Evolutionary conservation across 352 stramenopile genomes (phyloP), one percentile per base, ranked within the genome.

Genomic region (Phytopythium delawarense): DNA sequence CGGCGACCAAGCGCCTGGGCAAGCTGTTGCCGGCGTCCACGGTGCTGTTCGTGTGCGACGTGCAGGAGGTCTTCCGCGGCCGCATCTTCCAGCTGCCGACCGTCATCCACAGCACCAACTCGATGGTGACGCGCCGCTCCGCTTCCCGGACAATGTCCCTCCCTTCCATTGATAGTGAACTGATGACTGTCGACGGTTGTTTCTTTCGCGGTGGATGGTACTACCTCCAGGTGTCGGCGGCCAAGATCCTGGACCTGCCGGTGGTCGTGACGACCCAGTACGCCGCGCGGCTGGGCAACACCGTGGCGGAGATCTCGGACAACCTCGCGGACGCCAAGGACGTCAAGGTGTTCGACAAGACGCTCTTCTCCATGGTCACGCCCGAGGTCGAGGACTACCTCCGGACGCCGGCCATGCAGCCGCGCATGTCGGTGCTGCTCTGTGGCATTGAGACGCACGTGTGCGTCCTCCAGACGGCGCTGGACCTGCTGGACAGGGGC

Each of bases 331-430:
- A 73, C 44, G 65, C 74, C 46, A 61, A 72, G 28, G 69, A 74
- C 54, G 63, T 80, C 42, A 84, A 82, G 30, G 79, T 92, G 5
- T 98, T 98, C 63, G 92, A 98, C 79, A 99, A 99, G 85, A 99
- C 96, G 71, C 81, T 96, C 59, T 99, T 99, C 76, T 98, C 90
- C 18, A 99, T 99, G 97, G 73, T 98, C 44, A 98, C 96, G n/a
- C 72, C 81, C 28, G 95, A 99, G 62, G 91, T 98, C 15, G 74
- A 85, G 34, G 62, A 71, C 32, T 77, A 98, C 64, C 62, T 99
- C 40, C 12, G 25, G 23, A 61, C 74, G 30, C 61, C 44, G 16
- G 67, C 67, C 42, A 71, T 78, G 57, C 63, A 65, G 21, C 65
- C 83, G 57, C 81, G 79, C 67, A 91, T 78, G 67, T 96, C 88